Conservation (phyloP, 257 asterid species). For the Ballota nigra region DNA sequence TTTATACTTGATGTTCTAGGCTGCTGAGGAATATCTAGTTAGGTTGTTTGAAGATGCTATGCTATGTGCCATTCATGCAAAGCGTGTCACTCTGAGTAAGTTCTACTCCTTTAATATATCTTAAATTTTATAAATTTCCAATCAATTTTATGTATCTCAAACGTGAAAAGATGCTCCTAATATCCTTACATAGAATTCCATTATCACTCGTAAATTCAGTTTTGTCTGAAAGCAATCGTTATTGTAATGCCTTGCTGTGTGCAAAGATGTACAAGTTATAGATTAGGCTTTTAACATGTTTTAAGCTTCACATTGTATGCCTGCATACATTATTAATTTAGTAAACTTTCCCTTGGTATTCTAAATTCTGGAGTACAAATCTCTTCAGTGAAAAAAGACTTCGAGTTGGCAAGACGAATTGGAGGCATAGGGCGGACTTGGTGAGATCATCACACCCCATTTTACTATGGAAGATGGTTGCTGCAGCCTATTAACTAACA, state of each 20-base stretch:
- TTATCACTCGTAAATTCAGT: background rate
- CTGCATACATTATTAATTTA: background rate
- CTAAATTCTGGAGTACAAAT: background rate
- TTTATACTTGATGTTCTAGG: too few species aligned
- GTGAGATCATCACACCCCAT: constrained; percentile 35
- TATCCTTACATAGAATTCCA: background rate
- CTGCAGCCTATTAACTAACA: background rate
- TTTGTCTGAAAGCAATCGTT: background rate
- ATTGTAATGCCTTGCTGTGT: background rate
- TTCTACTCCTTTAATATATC: constrained; percentile 17
- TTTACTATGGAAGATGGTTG: background rate
- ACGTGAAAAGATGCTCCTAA: constrained; percentile 15
- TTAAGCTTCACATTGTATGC: background rate
- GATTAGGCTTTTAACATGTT: background rate
- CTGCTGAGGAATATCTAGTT: constrained; percentile 74
- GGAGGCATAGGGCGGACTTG: constrained; percentile 91
- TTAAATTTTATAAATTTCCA: background rate
- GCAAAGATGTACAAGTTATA: background rate
- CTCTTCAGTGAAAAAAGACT: constrained; percentile 84
- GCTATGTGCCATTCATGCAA: constrained; percentile 92
- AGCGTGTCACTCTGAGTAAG: constrained; percentile 94
- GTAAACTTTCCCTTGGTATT: background rate
- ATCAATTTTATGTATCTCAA: background rate
- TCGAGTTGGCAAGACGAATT: constrained; percentile 82
- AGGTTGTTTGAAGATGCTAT: constrained; percentile 77